Conservation (phyloP, 345 rosid genomes). For the Dovyalis caffra region DNA sequence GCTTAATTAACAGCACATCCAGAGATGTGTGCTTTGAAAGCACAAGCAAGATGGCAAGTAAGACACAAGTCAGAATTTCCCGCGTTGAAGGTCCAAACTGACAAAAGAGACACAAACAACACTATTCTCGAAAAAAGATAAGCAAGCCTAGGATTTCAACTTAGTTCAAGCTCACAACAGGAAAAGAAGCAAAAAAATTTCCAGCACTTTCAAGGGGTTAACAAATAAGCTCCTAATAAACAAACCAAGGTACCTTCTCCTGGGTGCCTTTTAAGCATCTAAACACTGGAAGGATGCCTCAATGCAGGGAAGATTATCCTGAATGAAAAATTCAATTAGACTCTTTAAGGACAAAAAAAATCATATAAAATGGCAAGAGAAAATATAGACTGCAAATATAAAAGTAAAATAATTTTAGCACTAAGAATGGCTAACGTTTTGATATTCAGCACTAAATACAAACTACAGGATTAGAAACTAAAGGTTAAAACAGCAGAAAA, state of each 20-base stretch:
- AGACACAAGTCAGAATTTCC: too few relatives aligned
- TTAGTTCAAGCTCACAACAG: not conserved
- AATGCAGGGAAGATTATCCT: conserved; percentile 75
- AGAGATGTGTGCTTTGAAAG: too few relatives aligned
- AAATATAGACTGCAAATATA: conserved; percentile 1
- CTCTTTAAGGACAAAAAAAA: conserved; percentile 40
- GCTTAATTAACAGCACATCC: not conserved
- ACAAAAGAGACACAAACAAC: too few relatives aligned
- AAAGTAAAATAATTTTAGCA: not conserved
- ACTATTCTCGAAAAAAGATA: not conserved
- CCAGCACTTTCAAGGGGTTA: conserved; percentile 26
- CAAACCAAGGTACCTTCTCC: conserved; percentile 99
- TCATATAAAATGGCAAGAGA: conserved; percentile 10
- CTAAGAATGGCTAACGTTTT: not conserved
- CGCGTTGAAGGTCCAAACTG: too few relatives aligned
- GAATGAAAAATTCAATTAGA: conserved; percentile 84
- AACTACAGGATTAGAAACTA: conserved; percentile 2
- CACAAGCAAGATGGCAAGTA: too few relatives aligned
- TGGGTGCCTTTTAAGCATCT: conserved; percentile 76
- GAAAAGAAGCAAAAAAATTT: not conserved
- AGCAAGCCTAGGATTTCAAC: not conserved
- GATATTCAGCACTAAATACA: not conserved
- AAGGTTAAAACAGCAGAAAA: conserved; percentile 2
- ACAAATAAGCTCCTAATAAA: conserved; percentile 54
- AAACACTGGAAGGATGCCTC: conserved; percentile 81